phyloP scores from a whole-genome alignment of 2,329 filamentous ascomycete species.

The Claviceps sorghi region DNA sequence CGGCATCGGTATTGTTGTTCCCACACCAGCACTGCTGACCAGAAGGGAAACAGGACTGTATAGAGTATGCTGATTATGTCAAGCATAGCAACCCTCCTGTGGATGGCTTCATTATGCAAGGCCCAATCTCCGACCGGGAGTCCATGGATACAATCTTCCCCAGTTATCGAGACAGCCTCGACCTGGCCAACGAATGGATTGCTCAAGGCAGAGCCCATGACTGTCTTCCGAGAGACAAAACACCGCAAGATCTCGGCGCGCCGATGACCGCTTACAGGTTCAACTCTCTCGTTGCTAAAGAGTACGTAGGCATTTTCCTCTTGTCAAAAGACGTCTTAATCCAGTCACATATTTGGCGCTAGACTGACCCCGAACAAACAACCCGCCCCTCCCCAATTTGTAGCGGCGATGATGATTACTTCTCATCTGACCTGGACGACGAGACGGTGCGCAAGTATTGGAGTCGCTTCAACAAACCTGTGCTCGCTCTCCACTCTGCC shows the following conservation, averaged over 20 bases:
- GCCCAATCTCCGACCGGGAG: conserved; percentile 65
- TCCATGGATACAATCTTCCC: conserved; percentile 33
- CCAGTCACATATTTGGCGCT: neutral
- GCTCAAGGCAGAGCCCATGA: conserved; percentile 37
- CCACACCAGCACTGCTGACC: neutral
- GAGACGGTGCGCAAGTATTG: conserved; percentile 49
- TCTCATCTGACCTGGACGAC: conserved; percentile 59
- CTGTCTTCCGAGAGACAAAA: conserved; percentile 33
- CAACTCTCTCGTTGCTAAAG: conserved; percentile 32
- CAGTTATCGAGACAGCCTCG: conserved; percentile 30
- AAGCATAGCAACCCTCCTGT: conserved; percentile 36
- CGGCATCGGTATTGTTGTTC: neutral
- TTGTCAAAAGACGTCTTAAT: no score
- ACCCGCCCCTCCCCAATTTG: neutral
- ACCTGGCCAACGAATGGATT: conserved; percentile 39
- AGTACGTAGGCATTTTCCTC: conserved; percentile 24
- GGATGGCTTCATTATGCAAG: conserved; percentile 68
- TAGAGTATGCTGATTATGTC: conserved; percentile 35
- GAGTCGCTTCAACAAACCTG: conserved; percentile 41
- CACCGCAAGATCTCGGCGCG: conserved; percentile 25
- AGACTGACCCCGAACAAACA: neutral
- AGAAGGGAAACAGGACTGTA: conserved; percentile 31
- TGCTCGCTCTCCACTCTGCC: conserved; percentile 51
- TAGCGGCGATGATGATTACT: conserved; percentile 71
- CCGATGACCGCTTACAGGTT: conserved; percentile 40